Evolutionary conservation across 129 eudicot species (phyloP).

Genomic region (Ambrosia artemisiifolia): DNA sequence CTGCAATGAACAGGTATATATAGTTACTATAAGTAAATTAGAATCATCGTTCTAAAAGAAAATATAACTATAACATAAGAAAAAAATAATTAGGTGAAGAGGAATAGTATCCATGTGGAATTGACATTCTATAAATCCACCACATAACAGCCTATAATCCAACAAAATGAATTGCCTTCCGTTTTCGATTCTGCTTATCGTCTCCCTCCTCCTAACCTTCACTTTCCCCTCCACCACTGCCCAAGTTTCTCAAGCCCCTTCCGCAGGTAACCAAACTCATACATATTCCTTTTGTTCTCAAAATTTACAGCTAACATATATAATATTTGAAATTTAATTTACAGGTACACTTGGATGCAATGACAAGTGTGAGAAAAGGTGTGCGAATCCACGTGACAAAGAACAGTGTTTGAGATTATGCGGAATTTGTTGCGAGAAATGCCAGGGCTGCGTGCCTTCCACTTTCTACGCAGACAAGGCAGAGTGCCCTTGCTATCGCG

Average conservation of each 20-base stretch:
- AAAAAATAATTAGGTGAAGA: background rate
- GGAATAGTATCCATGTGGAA: slow-evolving; percentile 22
- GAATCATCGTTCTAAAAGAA: too few relatives aligned
- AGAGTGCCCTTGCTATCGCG: slow-evolving; percentile 69
- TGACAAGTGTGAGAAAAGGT: slow-evolving; percentile 33
- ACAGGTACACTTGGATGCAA: slow-evolving; percentile 28
- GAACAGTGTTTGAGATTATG: slow-evolving; percentile 51
- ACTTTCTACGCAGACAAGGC: slow-evolving; percentile 56
- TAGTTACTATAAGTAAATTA: too few relatives aligned
- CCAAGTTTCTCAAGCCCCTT: slow-evolving; percentile 3
- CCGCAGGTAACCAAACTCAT: background rate
- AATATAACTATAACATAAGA: too few relatives aligned
- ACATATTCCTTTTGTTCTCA: background rate
- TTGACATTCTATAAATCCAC: background rate
- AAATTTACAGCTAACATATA: too few relatives aligned
- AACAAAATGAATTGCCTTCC: slow-evolving; percentile 15
- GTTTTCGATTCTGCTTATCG: slow-evolving; percentile 13
- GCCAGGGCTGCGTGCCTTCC: slow-evolving; percentile 61
- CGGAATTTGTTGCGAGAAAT: slow-evolving; percentile 48
- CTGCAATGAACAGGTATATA: too few relatives aligned
- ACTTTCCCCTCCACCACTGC: background rate
- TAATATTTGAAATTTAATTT: background rate
- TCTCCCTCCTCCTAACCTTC: slow-evolving; percentile 14
- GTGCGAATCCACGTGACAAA: slow-evolving; percentile 31
- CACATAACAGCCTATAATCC: background rate